phyloP scores from a whole-genome alignment of 768 basidiomycete species.

The Dioszegia aurantiaca region DNA sequence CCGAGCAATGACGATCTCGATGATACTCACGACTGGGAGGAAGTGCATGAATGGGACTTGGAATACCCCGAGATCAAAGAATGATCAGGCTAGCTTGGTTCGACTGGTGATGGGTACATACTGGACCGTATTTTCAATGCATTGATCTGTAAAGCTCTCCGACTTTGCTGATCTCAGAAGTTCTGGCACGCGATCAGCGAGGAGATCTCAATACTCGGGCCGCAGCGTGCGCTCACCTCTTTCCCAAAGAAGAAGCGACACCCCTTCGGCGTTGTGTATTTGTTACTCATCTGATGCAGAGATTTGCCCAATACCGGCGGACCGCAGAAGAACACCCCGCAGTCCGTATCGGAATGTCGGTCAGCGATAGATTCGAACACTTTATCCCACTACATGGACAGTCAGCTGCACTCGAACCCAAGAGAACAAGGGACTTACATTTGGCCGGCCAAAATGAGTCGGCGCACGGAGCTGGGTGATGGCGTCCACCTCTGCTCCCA shows the following conservation, averaged over 20 bases:
- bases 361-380: slow-evolving; percentile 63
- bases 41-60: too few species aligned
- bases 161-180: not conserved
- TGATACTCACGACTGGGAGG: too few species aligned
- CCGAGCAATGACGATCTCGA: too few species aligned
- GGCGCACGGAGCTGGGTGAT: slow-evolving; percentile 85
- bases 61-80: too few species aligned
- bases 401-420: slow-evolving; percentile 23
- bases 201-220: not conserved
- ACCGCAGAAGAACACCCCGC: slow-evolving; percentile 89
- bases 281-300: slow-evolving; percentile 79
- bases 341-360: slow-evolving; percentile 82
- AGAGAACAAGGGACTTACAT: slow-evolving; percentile 62
- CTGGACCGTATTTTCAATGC: too few species aligned
- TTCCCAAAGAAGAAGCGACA: slow-evolving; percentile 89
- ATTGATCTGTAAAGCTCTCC: too few species aligned
- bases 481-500: slow-evolving; percentile 87
- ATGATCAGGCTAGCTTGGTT: too few species aligned
- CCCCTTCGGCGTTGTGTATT: slow-evolving; percentile 69
- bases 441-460: slow-evolving; percentile 87
- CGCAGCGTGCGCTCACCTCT: slow-evolving; percentile 49
- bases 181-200: not conserved
- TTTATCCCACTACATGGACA: slow-evolving; percentile 35
- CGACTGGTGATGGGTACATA: too few species aligned
- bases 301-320: slow-evolving; percentile 65